Evolutionary conservation across 352 stramenopile genomes (phyloP).

Genomic region (Phytophthora pinifolia): DNA sequence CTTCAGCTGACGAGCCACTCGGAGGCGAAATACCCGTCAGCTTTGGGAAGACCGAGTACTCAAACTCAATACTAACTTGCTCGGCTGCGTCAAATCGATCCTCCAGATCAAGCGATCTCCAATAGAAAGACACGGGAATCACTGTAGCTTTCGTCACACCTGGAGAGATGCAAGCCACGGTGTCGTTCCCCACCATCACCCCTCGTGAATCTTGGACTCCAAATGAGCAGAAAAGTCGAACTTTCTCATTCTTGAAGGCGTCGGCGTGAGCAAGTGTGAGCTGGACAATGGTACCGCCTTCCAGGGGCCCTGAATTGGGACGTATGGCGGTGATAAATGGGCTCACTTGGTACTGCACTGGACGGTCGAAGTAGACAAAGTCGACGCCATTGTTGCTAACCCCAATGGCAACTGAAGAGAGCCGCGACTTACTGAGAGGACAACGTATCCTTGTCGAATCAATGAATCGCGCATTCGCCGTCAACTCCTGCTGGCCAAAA

Average conservation of each 20-base stretch:
- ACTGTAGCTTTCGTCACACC: neutral
- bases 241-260: slow-evolving; percentile 4
- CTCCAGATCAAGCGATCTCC: slow-evolving; percentile 17
- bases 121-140: slow-evolving; percentile 31
- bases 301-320: slow-evolving; percentile 26
- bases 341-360: slow-evolving; percentile 15
- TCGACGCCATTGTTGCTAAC: slow-evolving; percentile 47
- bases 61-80: slow-evolving; percentile 19
- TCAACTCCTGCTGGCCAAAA: slow-evolving; percentile 13
- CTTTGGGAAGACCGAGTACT: slow-evolving; percentile 24
- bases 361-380: slow-evolving; percentile 22
- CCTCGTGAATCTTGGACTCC: slow-evolving; percentile 26
- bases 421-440: neutral
- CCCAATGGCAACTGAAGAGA: slow-evolving; percentile 18
- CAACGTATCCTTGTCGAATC: slow-evolving; percentile 19
- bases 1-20: slow-evolving; percentile 24
- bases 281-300: slow-evolving; percentile 36
- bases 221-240: slow-evolving; percentile 40
- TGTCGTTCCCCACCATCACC: slow-evolving; percentile 14
- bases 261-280: slow-evolving; percentile 19
- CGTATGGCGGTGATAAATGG: slow-evolving; percentile 28
- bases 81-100: slow-evolving; percentile 20
- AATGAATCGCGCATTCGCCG: slow-evolving; percentile 9
- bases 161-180: slow-evolving; percentile 26
- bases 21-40: slow-evolving; percentile 21